Conservation (phyloP, 2,329 filamentous ascomycete species). For the Claviceps sp. region DNA sequence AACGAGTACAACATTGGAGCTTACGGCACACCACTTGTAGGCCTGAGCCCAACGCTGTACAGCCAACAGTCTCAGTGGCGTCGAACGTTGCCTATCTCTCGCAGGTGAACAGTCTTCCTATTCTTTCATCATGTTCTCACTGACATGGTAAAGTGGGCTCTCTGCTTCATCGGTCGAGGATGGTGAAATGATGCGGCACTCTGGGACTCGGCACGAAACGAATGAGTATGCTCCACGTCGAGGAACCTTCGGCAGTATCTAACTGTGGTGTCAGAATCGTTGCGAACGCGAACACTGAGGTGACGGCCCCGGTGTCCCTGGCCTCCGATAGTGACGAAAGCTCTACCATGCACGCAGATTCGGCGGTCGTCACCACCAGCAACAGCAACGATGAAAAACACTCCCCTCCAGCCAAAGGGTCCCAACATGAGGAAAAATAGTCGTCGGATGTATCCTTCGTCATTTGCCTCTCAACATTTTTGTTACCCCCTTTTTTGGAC, state of each 20-base stretch:
- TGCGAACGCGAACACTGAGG: conserved; percentile 27
- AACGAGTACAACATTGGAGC: conserved; percentile 81
- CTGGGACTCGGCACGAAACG: conserved; percentile 19
- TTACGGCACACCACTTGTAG: conserved; percentile 49
- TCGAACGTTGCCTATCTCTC: conserved; percentile 17
- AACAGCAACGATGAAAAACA: conserved; percentile 30
- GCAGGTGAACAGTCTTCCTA: conserved; percentile 16
- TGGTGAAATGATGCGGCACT: conserved; percentile 15
- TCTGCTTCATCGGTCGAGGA: conserved; percentile 18
- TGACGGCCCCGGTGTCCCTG: conserved; percentile 24
- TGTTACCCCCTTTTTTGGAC: conserved; percentile 1
- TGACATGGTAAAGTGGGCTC: conserved; percentile 11
- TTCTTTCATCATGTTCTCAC: neutral
- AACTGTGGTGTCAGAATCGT: conserved; percentile 22
- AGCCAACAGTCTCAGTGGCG: conserved; percentile 24
- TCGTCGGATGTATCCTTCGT: conserved; percentile 5
- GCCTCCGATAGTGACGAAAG: conserved; percentile 40
- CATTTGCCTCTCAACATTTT: neutral
- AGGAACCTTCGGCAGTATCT: conserved; percentile 17
- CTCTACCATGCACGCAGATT: conserved; percentile 40
- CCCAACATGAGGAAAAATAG: conserved; percentile 19
- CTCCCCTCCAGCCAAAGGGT: conserved; percentile 33
- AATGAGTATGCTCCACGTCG: conserved; percentile 22
- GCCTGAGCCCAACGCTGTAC: conserved; percentile 30
- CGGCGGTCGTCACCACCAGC: conserved; percentile 21